phyloP scores from a whole-genome alignment of 2,329 filamentous ascomycete genomes.

The Colletotrichum sp. region DNA sequence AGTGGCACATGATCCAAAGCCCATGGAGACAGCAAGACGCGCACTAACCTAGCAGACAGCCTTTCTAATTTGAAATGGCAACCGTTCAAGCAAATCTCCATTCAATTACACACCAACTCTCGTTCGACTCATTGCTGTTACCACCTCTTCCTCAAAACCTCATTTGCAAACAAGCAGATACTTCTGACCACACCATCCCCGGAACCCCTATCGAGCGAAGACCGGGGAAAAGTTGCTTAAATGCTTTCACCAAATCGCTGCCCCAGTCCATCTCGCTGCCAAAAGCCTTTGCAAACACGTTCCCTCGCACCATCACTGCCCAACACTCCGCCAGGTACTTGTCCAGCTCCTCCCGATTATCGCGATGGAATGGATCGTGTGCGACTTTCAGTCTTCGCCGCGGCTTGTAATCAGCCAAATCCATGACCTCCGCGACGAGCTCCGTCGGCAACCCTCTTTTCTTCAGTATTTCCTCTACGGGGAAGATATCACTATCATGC shows the following conservation, averaged over 20 bases:
- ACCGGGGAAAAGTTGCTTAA: background rate
- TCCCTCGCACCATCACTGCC: conserved; percentile 27
- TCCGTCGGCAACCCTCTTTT: conserved; percentile 20
- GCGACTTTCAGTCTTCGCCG: conserved; percentile 7
- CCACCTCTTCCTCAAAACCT: fast-evolving
- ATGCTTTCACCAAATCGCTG: background rate
- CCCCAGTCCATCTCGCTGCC: background rate
- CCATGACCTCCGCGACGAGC: conserved; percentile 18
- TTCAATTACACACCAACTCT: too few relatives aligned
- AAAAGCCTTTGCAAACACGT: conserved; percentile 11
- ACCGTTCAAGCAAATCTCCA: too few relatives aligned
- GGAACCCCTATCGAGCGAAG: background rate
- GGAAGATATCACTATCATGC: background rate
- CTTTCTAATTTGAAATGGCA: too few relatives aligned
- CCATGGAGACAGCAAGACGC: too few relatives aligned
- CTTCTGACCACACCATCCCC: background rate
- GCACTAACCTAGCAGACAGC: too few relatives aligned
- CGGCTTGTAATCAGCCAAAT: conserved; percentile 12
- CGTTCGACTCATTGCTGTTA: too few relatives aligned
- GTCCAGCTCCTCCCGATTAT: conserved; percentile 25
- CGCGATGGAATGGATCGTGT: conserved; percentile 23
- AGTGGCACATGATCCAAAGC: too few relatives aligned
- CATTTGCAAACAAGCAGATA: background rate
- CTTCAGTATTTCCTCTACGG: background rate
- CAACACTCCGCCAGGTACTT: conserved; percentile 32